Evolutionary conservation across 2,329 filamentous ascomycete genomes (phyloP).

Genomic region (Rhynchosporium graminicola): DNA sequence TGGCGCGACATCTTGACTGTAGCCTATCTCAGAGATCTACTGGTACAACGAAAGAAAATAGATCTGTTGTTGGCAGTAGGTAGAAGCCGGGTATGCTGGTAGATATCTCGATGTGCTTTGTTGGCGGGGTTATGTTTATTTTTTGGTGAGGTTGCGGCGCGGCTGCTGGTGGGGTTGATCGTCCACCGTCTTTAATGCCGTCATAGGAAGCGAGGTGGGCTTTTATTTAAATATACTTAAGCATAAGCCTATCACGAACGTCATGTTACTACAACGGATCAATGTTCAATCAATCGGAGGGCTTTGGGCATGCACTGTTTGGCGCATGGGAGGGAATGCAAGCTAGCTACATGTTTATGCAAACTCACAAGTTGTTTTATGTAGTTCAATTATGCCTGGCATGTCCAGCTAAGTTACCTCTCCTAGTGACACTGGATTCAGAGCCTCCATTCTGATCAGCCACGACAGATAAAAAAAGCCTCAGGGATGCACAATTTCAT

Average conservation of each 20-base stretch:
- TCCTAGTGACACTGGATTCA: neutral
- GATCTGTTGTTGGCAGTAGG: neutral
- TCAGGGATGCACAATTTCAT: neutral
- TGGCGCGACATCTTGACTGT: conserved; percentile 44
- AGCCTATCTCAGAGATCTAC: too few relatives aligned
- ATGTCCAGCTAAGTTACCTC: neutral
- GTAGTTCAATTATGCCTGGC: too few relatives aligned
- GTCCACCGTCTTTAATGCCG: neutral
- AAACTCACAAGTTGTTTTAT: too few relatives aligned
- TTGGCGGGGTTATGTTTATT: conserved; percentile 1
- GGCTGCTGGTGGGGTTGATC: neutral
- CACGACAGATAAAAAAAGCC: neutral
- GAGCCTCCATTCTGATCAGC: neutral
- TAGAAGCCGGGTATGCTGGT: neutral
- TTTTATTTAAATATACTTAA: too few relatives aligned
- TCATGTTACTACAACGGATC: too few relatives aligned
- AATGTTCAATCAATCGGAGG: too few relatives aligned
- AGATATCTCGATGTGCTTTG: neutral
- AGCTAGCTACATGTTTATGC: too few relatives aligned
- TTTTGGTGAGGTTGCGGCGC: too few relatives aligned
- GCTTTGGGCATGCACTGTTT: too few relatives aligned
- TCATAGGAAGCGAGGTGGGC: neutral
- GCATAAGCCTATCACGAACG: too few relatives aligned
- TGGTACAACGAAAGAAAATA: neutral
- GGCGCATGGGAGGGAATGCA: too few relatives aligned